Percentiles rank a stretch among this genome's conserved stretches.
phyloP scores from a whole-genome alignment of 768 basidiomycete genomes.

The Psilocybe sp. region DNA sequence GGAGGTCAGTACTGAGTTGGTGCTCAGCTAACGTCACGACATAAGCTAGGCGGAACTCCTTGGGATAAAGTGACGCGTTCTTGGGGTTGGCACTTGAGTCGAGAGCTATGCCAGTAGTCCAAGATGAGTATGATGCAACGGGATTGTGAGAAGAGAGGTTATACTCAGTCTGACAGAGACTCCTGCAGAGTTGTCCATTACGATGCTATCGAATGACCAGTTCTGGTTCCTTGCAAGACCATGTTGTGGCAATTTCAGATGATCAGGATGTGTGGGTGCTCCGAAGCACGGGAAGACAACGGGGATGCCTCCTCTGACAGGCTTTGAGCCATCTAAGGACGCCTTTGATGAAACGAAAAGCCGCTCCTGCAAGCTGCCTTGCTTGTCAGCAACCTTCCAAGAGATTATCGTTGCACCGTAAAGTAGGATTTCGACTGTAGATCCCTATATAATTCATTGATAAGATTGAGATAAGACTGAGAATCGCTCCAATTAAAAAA shows the following conservation, averaged over 20 bases:
- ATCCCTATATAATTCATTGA: conserved; percentile 43
- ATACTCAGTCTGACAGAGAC: conserved; percentile 80
- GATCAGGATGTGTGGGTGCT: conserved; percentile 71
- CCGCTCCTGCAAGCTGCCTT: conserved; percentile 50
- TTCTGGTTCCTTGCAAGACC: conserved; percentile 82
- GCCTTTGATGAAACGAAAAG: conserved; percentile 85
- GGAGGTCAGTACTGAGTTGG: conserved; percentile 74
- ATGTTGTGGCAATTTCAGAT: conserved; percentile 74
- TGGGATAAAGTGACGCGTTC: conserved; percentile 58
- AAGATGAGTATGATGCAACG: neutral
- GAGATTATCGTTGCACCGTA: conserved; percentile 89
- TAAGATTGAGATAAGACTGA: neutral
- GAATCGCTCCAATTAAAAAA: neutral
- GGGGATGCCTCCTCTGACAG: conserved; percentile 57
- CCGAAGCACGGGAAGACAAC: conserved; percentile 89
- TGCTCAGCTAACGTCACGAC: conserved; percentile 76
- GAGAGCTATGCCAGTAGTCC: neutral
- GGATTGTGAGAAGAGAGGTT: conserved; percentile 30
- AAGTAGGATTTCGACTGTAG: conserved; percentile 60
- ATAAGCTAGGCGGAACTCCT: conserved; percentile 71
- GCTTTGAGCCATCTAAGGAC: conserved; percentile 74
- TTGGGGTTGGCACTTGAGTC: conserved; percentile 9
- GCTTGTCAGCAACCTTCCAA: conserved; percentile 61
- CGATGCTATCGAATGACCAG: conserved; percentile 67
- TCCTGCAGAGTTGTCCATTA: conserved; percentile 65